Conservation (phyloP, 768 basidiomycete species). For the Termitomyces sp. region DNA sequence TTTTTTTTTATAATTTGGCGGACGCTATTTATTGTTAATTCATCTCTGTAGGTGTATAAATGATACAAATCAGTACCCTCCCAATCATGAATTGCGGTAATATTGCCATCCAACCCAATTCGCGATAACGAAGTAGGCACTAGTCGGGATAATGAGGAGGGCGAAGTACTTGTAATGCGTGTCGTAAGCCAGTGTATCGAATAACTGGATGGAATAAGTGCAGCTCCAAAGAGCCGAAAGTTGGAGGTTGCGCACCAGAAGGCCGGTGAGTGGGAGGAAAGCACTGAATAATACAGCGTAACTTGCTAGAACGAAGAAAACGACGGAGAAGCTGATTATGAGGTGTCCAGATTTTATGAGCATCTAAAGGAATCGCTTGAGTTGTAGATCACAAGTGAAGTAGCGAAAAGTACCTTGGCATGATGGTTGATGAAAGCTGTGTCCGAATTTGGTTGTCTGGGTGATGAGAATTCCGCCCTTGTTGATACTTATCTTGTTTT, state of each 20-base stretch:
- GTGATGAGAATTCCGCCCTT: slow-evolving; percentile 32
- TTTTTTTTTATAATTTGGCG: slow-evolving; percentile 21
- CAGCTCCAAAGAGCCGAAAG: neutral
- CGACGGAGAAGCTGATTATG: slow-evolving; percentile 36
- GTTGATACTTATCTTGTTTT: slow-evolving; percentile 30
- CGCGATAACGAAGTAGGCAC: slow-evolving; percentile 87
- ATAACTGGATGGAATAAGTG: slow-evolving; percentile 34
- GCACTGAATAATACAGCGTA: slow-evolving; percentile 65
- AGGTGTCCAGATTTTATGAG: slow-evolving; percentile 35
- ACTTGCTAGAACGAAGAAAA: slow-evolving; percentile 52
- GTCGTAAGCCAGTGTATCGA: slow-evolving; percentile 63
- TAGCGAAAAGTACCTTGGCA: neutral
- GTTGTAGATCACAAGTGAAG: neutral
- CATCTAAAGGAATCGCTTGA: neutral
- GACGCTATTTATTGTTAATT: slow-evolving; percentile 10
- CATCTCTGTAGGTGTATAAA: slow-evolving; percentile 8
- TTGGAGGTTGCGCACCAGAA: slow-evolving; percentile 36
- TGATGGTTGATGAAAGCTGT: neutral
- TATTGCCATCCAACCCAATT: slow-evolving; percentile 99
- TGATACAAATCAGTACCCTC: neutral
- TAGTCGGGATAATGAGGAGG: slow-evolving; percentile 74
- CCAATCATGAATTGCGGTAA: slow-evolving; percentile 78
- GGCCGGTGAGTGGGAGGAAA: slow-evolving; percentile 48
- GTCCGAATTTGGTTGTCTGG: slow-evolving; percentile 26
- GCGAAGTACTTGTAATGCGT: slow-evolving; percentile 88